Conservation (phyloP, 768 basidiomycete species). For the Gymnopilus junonius region DNA sequence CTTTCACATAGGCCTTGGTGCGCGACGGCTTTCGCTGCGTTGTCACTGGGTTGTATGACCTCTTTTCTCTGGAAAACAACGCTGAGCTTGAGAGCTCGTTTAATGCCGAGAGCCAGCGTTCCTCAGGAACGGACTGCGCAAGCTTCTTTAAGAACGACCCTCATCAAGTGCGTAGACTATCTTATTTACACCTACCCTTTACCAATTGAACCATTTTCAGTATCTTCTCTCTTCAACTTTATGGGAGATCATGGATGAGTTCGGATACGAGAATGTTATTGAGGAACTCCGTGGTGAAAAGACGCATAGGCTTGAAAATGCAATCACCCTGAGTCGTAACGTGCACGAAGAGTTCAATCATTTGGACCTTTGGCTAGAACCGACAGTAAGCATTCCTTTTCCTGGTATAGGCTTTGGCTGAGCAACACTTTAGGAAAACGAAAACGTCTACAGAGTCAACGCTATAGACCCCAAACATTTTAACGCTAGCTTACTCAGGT, state of each 20-base stretch:
- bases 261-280: constrained; percentile 27
- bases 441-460: constrained; percentile 26
- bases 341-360: constrained; percentile 30
- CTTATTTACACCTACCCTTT: too few species aligned
- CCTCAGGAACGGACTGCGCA: constrained; percentile 19
- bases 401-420: not conserved
- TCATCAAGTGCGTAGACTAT: too few species aligned
- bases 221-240: constrained; percentile 20
- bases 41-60: constrained; percentile 31
- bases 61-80: not conserved
- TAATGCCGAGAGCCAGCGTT: not conserved
- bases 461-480: not conserved
- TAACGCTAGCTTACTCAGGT: constrained; percentile 17
- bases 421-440: constrained; percentile 10
- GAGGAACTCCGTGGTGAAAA: constrained; percentile 31
- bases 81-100: constrained; percentile 17
- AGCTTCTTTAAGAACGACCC: constrained; percentile 32
- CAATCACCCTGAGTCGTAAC: constrained; percentile 30
- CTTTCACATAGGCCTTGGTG: constrained; percentile 31
- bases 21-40: constrained; percentile 41
- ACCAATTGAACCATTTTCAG: constrained; percentile 16
- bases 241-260: constrained; percentile 29
- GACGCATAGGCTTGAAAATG: constrained; percentile 34
- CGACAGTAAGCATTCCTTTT: constrained; percentile 25
- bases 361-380: constrained; percentile 35